Evolutionary conservation across 2,329 filamentous ascomycete genomes (phyloP), one percentile per base, ranked within the genome.

Genomic region (Epichloe amarillans): DNA sequence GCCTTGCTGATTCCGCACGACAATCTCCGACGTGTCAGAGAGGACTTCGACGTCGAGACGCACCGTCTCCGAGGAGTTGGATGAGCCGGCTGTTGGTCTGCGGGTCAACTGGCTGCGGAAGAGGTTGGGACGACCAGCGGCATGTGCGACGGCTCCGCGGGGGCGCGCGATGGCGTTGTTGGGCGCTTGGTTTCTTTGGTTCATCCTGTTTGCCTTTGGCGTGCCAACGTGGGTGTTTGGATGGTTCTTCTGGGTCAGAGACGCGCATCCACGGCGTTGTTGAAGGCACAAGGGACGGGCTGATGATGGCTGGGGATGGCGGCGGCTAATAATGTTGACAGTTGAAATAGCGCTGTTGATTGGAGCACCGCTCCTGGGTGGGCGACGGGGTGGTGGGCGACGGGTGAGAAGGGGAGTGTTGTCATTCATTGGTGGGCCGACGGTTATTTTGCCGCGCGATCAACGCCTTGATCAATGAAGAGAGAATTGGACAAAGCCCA

Each of bases 1-100:
- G 46, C 80, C 81, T 58, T 82, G 75, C 63, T 75, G 69, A 59
- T 83, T 76, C 55, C 81, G 71, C 44, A 83, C 74, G 8, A 84
- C 76, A 52, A 84, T 83, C 56, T 82, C 79, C 5, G 61, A 63
- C n/a, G 61, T 65, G 46, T 74, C 71, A 5, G 65, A 68, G n/a
- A 69, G 61, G 15, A 69, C 66, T 46, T 74, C 72, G 49, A 66
- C 65, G 52, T 75, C 73, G n/a, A 76, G 64, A 47, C 72, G 70
- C 50, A 77, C 57, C 39, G 70, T 73, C 55, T 77, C 74, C 47
- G 65, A 66, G 12, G 72, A 62, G 39, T 61, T 62, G 47, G 61
- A 58, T 19, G 64, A 65, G 38, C 62, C 59, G 15, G 69, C 69
- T 3, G 77, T 76, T n/a, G 77, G 75, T 26, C 77, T 74, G 36